Conservation (phyloP, 78 protist species). For the Dictyostelium brefeldianum region DNA sequence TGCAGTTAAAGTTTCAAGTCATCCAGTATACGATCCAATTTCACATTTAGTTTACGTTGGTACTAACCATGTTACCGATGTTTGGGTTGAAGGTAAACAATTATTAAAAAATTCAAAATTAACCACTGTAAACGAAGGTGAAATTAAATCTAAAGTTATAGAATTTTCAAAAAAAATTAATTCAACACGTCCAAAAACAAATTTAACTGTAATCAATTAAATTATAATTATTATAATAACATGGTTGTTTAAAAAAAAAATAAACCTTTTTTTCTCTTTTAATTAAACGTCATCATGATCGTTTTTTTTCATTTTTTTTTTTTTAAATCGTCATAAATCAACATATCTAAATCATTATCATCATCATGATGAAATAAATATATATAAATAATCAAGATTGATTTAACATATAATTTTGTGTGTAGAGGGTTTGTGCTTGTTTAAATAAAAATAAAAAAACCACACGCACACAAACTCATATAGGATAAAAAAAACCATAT, state of each 20-base stretch:
- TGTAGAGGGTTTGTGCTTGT: too few relatives aligned
- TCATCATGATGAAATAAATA: too few relatives aligned
- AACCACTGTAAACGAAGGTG: constrained; percentile 13
- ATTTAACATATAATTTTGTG: too few relatives aligned
- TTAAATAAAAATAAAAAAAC: too few relatives aligned
- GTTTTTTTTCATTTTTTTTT: too few relatives aligned
- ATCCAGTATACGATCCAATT: constrained; percentile 77
- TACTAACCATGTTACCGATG: constrained; percentile 70
- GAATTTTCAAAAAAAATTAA: constrained; percentile 26
- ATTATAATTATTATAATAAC: too few relatives aligned
- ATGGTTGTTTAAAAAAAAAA: background rate
- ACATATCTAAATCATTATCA: too few relatives aligned
- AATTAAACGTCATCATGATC: too few relatives aligned
- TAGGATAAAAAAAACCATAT: too few relatives aligned
- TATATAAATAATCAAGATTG: too few relatives aligned
- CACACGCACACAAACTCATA: too few relatives aligned
- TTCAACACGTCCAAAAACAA: constrained; percentile 46
- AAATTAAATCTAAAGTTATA: constrained; percentile 1
- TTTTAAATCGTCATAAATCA: too few relatives aligned
- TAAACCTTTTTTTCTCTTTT: background rate
- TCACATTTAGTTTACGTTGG: constrained; percentile 79
- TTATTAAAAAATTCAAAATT: constrained; percentile 32
- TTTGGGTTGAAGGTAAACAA: constrained; percentile 74
- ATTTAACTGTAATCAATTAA: constrained; percentile 24
- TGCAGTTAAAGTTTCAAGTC: constrained; percentile 66